phyloP scores from a whole-genome alignment of 148 eudicot species.

The Simmondsia chinensis region DNA sequence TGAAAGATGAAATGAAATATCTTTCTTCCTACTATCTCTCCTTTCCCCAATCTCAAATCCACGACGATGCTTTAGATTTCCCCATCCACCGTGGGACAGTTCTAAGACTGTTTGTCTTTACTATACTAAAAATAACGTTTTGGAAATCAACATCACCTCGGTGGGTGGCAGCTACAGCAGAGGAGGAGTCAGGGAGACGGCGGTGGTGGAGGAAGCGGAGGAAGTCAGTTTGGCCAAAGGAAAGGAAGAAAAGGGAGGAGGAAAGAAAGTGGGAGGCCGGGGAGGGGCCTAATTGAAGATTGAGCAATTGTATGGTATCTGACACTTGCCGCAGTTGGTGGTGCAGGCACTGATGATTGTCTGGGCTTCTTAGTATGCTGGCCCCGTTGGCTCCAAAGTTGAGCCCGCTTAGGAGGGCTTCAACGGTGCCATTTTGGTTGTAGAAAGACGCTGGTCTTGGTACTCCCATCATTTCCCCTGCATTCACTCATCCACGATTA shows the following conservation, averaged over 20 bases:
- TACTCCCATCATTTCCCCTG: conserved; percentile 53
- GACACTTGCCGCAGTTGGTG: conserved; percentile 52
- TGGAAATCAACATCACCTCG: too few relatives aligned
- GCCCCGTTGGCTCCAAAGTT: conserved; percentile 52
- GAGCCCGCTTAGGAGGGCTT: conserved; percentile 34
- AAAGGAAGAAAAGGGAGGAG: conserved; percentile 58
- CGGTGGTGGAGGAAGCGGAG: conserved; percentile 31
- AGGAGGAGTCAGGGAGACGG: conserved; percentile 15
- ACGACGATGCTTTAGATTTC: too few relatives aligned
- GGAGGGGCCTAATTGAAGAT: conserved; percentile 33
- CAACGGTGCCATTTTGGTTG: conserved; percentile 40
- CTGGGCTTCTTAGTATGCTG: conserved; percentile 23
- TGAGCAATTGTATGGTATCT: conserved; percentile 48
- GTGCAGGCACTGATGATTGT: conserved; percentile 42
- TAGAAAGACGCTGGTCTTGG: conserved; percentile 37
- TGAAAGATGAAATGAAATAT: too few relatives aligned
- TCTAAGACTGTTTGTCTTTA: too few relatives aligned
- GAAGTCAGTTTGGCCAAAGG: conserved; percentile 63
- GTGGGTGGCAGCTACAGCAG: not conserved
- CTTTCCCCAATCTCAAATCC: too few relatives aligned
- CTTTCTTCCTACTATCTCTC: too few relatives aligned
- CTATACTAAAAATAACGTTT: too few relatives aligned
- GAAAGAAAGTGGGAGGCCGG: conserved; percentile 16
- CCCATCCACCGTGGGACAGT: too few relatives aligned
- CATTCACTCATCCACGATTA: conserved; percentile 4